Evolutionary conservation across 2,329 filamentous ascomycete genomes (phyloP).

Genomic region (Lizonia empirigonia): DNA sequence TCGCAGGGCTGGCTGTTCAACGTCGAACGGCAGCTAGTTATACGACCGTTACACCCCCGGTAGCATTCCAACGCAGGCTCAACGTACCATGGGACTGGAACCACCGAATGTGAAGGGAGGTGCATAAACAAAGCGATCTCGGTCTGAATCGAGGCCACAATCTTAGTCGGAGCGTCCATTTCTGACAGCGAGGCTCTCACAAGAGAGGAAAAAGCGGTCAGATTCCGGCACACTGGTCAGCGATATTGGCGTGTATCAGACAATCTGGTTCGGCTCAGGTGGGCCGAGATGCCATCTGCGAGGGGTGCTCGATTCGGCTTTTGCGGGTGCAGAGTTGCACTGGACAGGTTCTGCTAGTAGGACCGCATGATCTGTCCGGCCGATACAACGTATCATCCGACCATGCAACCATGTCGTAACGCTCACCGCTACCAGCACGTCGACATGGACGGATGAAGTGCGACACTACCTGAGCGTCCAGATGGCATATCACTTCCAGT

Average conservation of each 20-base stretch:
- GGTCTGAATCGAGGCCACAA: slow-evolving; percentile 8
- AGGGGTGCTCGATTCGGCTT: slow-evolving; percentile 14
- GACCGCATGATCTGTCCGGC: slow-evolving; percentile 12
- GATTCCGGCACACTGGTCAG: slow-evolving; percentile 4
- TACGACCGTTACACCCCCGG: slow-evolving; percentile 18
- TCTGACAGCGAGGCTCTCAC: slow-evolving; percentile 3
- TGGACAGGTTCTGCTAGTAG: slow-evolving; percentile 4
- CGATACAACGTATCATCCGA: slow-evolving; percentile 15
- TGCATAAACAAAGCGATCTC: slow-evolving; percentile 12
- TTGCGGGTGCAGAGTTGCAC: slow-evolving; percentile 9
- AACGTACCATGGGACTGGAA: slow-evolving; percentile 14
- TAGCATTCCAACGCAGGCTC: slow-evolving; percentile 15
- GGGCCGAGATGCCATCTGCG: slow-evolving; percentile 14
- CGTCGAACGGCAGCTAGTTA: slow-evolving; percentile 13
- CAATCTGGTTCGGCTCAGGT: slow-evolving; percentile 9
- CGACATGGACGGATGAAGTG: neutral
- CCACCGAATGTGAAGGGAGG: slow-evolving; percentile 10
- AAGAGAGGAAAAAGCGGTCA: slow-evolving; percentile 11
- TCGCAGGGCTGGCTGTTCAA: slow-evolving; percentile 13
- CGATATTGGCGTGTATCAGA: slow-evolving; percentile 13
- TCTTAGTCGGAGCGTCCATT: neutral
- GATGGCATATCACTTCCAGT: neutral
- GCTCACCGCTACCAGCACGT: slow-evolving; percentile 8
- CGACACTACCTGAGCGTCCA: neutral
- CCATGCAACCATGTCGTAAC: slow-evolving; percentile 11